Conservation (phyloP, 495 filamentous ascomycete species). For the Arthonia radiata region DNA sequence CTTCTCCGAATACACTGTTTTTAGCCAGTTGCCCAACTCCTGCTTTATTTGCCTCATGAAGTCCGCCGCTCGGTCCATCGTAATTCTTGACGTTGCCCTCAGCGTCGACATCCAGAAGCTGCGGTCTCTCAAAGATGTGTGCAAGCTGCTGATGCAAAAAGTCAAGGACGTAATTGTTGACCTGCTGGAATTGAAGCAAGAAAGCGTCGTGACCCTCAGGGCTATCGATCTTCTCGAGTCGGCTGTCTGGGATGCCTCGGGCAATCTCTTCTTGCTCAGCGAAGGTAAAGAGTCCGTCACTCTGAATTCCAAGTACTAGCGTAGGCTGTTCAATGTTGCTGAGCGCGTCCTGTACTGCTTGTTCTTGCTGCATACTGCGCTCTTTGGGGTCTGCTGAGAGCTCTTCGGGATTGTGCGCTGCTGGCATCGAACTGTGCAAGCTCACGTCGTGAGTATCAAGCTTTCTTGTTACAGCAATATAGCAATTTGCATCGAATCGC, state of each 20-base stretch:
- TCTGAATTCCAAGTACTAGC: slow-evolving; percentile 77
- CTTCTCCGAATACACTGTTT: slow-evolving; percentile 77
- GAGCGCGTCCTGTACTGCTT: slow-evolving; percentile 27
- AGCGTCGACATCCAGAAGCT: slow-evolving; percentile 2
- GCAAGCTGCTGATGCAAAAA: slow-evolving; percentile 67
- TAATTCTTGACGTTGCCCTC: slow-evolving; percentile 11
- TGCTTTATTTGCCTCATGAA: slow-evolving; percentile 14
- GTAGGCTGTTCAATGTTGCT: slow-evolving; percentile 63
- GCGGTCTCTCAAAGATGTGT: slow-evolving; percentile 53
- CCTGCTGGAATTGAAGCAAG: slow-evolving; percentile 87
- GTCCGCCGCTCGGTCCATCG: slow-evolving; percentile 13
- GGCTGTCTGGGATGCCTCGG: slow-evolving; percentile 49
- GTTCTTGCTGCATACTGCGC: neutral
- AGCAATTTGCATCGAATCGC: slow-evolving; percentile 93
- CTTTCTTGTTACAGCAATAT: slow-evolving; percentile 95
- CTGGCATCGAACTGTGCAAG: slow-evolving; percentile 28
- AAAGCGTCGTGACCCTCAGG: slow-evolving; percentile 95
- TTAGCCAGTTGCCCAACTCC: slow-evolving; percentile 31
- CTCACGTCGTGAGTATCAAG: slow-evolving; percentile 96
- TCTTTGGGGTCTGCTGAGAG: neutral
- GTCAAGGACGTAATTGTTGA: slow-evolving; percentile 62
- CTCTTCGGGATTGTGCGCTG: slow-evolving; percentile 2
- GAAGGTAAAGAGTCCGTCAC: slow-evolving; percentile 87
- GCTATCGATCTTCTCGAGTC: slow-evolving; percentile 66
- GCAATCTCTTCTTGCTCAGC: slow-evolving; percentile 86